These are phyloP conservation scores for Saccharomycopsis lassenensis DNA, from an alignment of 805 yeast genomes.

Conservation along the genomic window DNA sequence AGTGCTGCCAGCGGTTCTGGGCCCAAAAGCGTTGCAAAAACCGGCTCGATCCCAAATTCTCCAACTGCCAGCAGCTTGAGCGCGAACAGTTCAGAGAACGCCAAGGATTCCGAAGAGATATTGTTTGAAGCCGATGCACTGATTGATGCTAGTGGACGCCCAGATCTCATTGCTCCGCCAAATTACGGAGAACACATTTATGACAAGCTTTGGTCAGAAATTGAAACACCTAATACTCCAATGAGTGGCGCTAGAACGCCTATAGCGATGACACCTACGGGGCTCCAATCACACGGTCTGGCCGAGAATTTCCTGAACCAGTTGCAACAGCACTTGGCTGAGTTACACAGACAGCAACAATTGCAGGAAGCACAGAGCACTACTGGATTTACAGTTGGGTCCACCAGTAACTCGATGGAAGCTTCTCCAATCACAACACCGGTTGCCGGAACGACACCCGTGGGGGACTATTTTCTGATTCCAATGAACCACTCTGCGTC, in stretches of 20 bases:
- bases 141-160: slow-evolving; percentile 25
- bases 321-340: slow-evolving; percentile 42
- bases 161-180: slow-evolving; percentile 68
- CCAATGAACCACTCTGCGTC: too few relatives aligned
- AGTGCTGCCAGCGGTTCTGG: neutral
- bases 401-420: too few relatives aligned
- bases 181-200: slow-evolving; percentile 71
- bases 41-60: neutral
- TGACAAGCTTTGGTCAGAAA: slow-evolving; percentile 68
- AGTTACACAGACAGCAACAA: too few relatives aligned
- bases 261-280: slow-evolving; percentile 28
- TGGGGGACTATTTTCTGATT: too few relatives aligned
- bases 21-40: neutral
- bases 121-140: slow-evolving; percentile 19
- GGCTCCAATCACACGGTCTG: slow-evolving; percentile 21
- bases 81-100: neutral
- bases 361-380: too few relatives aligned
- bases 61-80: neutral
- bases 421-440: too few relatives aligned
- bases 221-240: slow-evolving; percentile 38
- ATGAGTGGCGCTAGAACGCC: slow-evolving; percentile 15
- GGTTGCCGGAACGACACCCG: too few relatives aligned
- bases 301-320: too few relatives aligned
- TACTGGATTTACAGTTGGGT: too few relatives aligned
- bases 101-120: slow-evolving; percentile 9